phyloP scores from a whole-genome alignment of 345 rosid genomes.

The Ceriops tagal region DNA sequence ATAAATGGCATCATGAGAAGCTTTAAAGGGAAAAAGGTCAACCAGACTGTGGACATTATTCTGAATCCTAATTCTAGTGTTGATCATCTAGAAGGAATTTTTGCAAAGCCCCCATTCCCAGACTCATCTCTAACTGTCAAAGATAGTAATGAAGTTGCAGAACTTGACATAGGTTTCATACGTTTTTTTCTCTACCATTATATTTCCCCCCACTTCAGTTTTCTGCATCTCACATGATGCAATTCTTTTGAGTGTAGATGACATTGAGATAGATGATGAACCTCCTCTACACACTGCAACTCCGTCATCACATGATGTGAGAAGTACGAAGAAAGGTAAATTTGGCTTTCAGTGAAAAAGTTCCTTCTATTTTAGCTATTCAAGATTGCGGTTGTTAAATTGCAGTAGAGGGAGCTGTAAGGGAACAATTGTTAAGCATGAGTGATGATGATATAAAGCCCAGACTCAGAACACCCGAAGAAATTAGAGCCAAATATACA shows the following conservation, averaged over 20 bases:
- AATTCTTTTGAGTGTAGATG: conserved; percentile 17
- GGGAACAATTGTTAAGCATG: conserved; percentile 23
- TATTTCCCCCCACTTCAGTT: background rate
- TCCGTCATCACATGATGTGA: conserved; percentile 31
- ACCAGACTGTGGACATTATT: background rate
- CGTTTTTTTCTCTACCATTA: conserved; percentile 6
- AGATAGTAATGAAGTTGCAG: conserved; percentile 17
- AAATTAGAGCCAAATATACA: conserved; percentile 27
- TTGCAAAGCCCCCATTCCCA: conserved; percentile 15
- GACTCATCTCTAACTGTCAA: conserved; percentile 5
- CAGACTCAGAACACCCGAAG: conserved; percentile 24
- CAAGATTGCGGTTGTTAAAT: conserved; percentile 5
- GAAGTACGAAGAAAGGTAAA: conserved; percentile 17
- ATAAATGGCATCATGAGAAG: conserved; percentile 36
- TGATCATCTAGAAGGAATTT: conserved; percentile 19
- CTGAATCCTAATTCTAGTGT: conserved; percentile 12
- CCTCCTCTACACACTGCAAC: conserved; percentile 6
- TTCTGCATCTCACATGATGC: background rate
- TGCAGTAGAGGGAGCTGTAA: conserved; percentile 17
- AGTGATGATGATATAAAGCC: conserved; percentile 18
- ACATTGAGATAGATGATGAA: conserved; percentile 31
- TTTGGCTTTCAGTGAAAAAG: background rate
- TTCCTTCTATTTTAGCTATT: background rate
- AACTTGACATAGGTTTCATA: conserved; percentile 25
- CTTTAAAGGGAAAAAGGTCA: conserved; percentile 15